Evolutionary conservation across 768 basidiomycete genomes (phyloP), one percentile per base, ranked within the genome.

Genomic region (Hygrophoropsis aurantiaca): DNA sequence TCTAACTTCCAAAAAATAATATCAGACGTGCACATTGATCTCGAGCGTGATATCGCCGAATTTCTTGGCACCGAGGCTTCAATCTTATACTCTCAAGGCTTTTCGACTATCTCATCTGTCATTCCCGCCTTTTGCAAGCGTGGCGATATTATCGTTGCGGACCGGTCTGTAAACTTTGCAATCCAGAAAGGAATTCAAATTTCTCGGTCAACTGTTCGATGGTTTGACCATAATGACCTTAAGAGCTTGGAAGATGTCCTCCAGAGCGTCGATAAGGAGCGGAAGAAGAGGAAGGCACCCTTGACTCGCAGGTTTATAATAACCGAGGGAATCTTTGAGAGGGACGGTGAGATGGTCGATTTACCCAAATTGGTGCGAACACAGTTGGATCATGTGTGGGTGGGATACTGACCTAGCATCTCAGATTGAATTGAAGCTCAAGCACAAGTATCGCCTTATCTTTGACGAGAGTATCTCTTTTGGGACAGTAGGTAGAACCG

Each of bases 51-150:
- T 51, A 85, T 99, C 44, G 89, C 94, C 4, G 81, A 87, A 39
- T 98, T 97, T 66, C 73, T 99, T 39, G 91, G 91, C 9, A 84
- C 90, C 2, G 93, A 97, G 63, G 75, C 85, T 3, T 73, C 88
- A 15, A 98, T 99, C 62, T 78, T 97, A 51, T 98, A 97, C 65
- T 87, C 94, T 1, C 95, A 98, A 70, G 87, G 85, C 11, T 97
- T 95, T 66, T 83, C 90, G 8, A 92, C 93, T 46, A 83, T 92
- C 53, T 84, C 90, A 3, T 95, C 93, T 13, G 92, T 94, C 58
- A 97, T 98, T 50, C 92, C 97, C 0, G 91, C 97, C 1, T 99
- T 98, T 69, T 91, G 89, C 75, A 98, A 99, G 65, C 84, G 95
- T 51, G 94, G 94, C 2, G 95, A 99, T 59, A 83, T 99, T 59